Conservation (phyloP, 1,284 basidiomycete genomes). For the Austropuccinia psidii region DNA sequence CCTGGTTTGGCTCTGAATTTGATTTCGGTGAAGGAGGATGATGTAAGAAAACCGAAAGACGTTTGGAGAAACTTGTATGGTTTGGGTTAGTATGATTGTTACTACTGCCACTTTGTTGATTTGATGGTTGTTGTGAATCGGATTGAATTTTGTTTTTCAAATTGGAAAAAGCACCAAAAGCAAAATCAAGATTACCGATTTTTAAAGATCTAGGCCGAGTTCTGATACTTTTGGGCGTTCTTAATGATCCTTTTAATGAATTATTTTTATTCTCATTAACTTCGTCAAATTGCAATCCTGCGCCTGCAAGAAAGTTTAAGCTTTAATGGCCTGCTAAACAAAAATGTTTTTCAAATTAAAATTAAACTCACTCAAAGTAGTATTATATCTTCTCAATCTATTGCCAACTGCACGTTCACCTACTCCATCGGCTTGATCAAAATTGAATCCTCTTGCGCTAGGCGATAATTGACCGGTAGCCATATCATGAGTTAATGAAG, state of each 20-base stretch:
- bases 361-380: conserved; percentile 25
- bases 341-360: background rate
- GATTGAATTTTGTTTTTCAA: too few species aligned
- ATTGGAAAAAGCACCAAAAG: conserved; percentile 14
- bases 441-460: conserved; percentile 26
- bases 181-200: conserved; percentile 23
- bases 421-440: conserved; percentile 35
- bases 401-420: conserved; percentile 33
- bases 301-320: background rate
- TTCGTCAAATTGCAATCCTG: background rate
- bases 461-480: conserved; percentile 29
- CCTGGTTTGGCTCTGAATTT: too few species aligned
- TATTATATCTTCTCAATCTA: conserved; percentile 31
- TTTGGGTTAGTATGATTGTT: background rate
- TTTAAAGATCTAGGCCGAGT: conserved; percentile 4
- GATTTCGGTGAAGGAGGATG: too few species aligned
- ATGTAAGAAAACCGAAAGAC: conserved; percentile 21
- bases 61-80: conserved; percentile 11
- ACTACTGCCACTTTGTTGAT: background rate
- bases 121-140: background rate
- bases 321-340: background rate
- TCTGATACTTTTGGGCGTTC: background rate
- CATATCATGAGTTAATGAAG: conserved; percentile 35
- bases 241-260: background rate
- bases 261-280: background rate